Evolutionary conservation across 1,139 yeast species (phyloP), one percentile per base, ranked within the genome.

Genomic region (Zygoascus meyerae): DNA sequence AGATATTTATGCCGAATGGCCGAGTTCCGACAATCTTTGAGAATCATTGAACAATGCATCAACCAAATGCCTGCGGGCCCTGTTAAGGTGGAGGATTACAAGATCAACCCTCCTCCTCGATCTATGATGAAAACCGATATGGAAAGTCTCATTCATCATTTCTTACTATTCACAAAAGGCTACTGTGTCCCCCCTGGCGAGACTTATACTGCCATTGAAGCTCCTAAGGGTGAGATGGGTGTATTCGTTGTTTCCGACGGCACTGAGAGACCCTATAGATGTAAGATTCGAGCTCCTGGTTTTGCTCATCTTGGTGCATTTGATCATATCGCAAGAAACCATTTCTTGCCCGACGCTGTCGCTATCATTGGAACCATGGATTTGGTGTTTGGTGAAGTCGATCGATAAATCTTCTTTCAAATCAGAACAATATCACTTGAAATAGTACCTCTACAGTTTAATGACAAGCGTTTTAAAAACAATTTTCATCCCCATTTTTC

Each of bases 331-430:
- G 74, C 92, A 34, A 81, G 94, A 69, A 90, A 92, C 63, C 86
- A 85, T 69, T 83, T 84, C 71, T 73, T 86, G 67, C 95, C 95
- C 49, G 95, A 86, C 70, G 94, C 95, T 32, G 95, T 86, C 50
- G 95, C 95, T 53, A 86, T 86, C 65, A 86, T 86, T 64, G 95
- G 95, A 73, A 86, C 95, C 53, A 86, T 86, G 95, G 95, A 86
- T 74, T 79, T 86, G 68, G 95, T 86, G 67, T 86, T 86, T 67
- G 95, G 95, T 62, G 95, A 86, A 70, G 95, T 86, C 58, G 95
- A 86, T 73, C 89, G 95, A 72, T 86, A 72, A 47, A 28, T 31
- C 12, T 17, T 21, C 26, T 7, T 5, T 21, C 15, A 12, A 14
- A 12, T 3, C 7, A 14, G 10, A 14, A n/a, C 15, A 16, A 34